A percentile compares a stretch with the other conserved stretches of the same genome.
These are phyloP conservation scores for Geosiphon pyriformis DNA, from an alignment of 192 early-diverging fungal species.

Conservation along the genomic window DNA sequence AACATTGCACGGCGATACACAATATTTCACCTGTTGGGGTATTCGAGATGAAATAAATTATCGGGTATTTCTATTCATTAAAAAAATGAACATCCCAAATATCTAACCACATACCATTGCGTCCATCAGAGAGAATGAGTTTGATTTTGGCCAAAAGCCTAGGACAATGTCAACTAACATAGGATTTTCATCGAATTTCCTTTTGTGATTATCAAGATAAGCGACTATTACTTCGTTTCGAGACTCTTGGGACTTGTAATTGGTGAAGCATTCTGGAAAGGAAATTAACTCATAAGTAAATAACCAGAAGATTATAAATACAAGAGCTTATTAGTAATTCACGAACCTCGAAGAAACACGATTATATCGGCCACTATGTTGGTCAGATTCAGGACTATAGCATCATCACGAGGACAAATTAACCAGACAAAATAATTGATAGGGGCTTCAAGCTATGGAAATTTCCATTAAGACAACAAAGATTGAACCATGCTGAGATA, in stretches of 20 bases:
- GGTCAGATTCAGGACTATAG: not conserved
- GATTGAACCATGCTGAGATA: not conserved
- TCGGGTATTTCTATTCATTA: not conserved
- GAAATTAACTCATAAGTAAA: no score
- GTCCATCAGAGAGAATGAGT: conserved; percentile 4
- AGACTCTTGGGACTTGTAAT: not conserved
- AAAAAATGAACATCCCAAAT: not conserved
- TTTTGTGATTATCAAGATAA: not conserved
- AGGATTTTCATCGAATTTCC: conserved; percentile 4
- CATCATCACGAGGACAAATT: conserved; percentile 11
- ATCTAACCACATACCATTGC: not conserved
- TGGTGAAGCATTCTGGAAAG: no score
- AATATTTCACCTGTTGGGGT: not conserved
- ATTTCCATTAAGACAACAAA: not conserved
- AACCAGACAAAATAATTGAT: conserved; percentile 13
- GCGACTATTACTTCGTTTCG: conserved; percentile 1
- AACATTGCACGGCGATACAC: not conserved
- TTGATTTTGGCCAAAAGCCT: conserved; percentile 8
- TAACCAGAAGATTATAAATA: no score
- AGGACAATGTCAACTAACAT: conserved; percentile 4
- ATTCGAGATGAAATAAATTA: not conserved
- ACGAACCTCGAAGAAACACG: conserved; percentile 9
- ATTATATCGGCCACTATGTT: conserved; percentile 16
- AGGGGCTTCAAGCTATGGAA: conserved; percentile 12
- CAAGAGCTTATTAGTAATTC: no score